Conservation (phyloP, 495 filamentous ascomycete species). For the Penicillium paxilli region DNA sequence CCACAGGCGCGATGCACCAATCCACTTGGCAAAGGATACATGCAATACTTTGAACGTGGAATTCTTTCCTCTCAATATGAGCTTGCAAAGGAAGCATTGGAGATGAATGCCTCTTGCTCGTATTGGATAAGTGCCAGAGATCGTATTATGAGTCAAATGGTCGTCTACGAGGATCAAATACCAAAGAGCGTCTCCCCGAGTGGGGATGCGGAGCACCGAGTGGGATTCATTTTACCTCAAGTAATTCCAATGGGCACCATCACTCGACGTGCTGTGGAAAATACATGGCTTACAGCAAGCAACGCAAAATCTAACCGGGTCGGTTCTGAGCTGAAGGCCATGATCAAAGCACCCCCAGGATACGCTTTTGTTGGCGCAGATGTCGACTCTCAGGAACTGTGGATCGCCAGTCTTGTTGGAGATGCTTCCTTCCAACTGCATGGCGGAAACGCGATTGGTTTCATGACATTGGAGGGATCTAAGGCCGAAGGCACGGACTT, state of each 20-base stretch:
- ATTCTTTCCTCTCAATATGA: conserved; percentile 80
- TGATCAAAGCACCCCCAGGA: conserved; percentile 89
- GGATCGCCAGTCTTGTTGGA: conserved; percentile 95
- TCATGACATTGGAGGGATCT: conserved; percentile 97
- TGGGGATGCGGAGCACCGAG: conserved; percentile 26
- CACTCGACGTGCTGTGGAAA: conserved; percentile 94
- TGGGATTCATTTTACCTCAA: conserved; percentile 95
- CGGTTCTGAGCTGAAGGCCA: conserved; percentile 94
- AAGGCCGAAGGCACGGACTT: conserved; percentile 92
- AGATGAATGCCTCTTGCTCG: conserved; percentile 98
- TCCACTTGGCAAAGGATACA: conserved; percentile 87
- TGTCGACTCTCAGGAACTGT: conserved; percentile 98
- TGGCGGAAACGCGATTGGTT: conserved; percentile 94
- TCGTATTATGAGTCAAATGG: conserved; percentile 89
- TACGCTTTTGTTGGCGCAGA: conserved; percentile 95
- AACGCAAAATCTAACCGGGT: conserved; percentile 96
- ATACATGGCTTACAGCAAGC: conserved; percentile 96
- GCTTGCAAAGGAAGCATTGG: conserved; percentile 89
- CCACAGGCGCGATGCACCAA: conserved; percentile 79
- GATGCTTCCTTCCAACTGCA: conserved; percentile 93
- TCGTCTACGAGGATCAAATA: conserved; percentile 76
- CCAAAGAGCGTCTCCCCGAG: conserved; percentile 14
- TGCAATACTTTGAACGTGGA: conserved; percentile 87
- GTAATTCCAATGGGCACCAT: conserved; percentile 98
- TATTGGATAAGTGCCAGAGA: conserved; percentile 98